These are phyloP conservation scores for Tolypocladium amazonense DNA, from an alignment of 2,329 filamentous ascomycete genomes.

Conservation along the genomic window DNA sequence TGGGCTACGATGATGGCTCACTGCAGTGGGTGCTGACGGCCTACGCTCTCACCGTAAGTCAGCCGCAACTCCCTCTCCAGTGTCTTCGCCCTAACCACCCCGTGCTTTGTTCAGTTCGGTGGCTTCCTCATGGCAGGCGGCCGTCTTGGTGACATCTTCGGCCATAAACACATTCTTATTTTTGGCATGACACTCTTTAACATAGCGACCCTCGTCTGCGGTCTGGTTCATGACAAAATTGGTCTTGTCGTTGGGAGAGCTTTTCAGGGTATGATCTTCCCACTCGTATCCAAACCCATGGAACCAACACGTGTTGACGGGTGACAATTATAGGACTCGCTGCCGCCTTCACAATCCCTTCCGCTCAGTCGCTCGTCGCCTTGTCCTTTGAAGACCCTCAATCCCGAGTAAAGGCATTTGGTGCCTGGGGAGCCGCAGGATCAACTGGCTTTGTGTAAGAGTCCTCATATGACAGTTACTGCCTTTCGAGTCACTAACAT, in stretches of 20 bases:
- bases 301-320: neutral
- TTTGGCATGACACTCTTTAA: constrained; percentile 5
- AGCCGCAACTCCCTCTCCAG: neutral
- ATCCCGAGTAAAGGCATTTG: constrained; percentile 4
- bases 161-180: constrained; percentile 2
- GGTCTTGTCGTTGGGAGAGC: constrained; percentile 4
- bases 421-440: constrained; percentile 5
- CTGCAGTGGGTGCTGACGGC: constrained; percentile 6
- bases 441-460: constrained; percentile 5
- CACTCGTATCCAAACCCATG: neutral
- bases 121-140: constrained; percentile 6
- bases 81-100: neutral
- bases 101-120: constrained; percentile 1
- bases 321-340: neutral
- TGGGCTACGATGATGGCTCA: constrained; percentile 3
- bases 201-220: constrained; percentile 1
- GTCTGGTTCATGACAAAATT: constrained; percentile 1
- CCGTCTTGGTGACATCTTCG: constrained; percentile 5
- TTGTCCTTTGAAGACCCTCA: constrained; percentile 3
- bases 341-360: constrained; percentile 5
- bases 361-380: constrained; percentile 4
- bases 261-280: constrained; percentile 1
- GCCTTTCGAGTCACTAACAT: neutral
- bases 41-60: constrained; percentile 3
- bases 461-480: neutral